Evolutionary conservation across 129 eudicot genomes (phyloP), one percentile per base, ranked within the genome.

Genomic region (Sambucus nigra): DNA sequence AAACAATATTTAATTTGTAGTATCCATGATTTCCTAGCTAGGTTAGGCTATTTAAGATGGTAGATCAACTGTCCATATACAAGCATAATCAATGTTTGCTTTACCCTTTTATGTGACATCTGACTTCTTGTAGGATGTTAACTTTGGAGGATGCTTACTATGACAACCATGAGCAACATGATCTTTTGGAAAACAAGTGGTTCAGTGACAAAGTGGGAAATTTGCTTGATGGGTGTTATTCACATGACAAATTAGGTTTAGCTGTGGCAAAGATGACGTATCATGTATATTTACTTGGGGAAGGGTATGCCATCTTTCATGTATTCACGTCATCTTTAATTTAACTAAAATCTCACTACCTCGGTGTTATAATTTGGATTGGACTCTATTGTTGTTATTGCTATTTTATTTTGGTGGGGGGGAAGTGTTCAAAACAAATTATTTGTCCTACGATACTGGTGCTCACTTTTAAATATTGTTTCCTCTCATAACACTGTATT

Each of bases 181-280:
- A 65, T 21, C 63, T 64, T 60, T 65, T 57, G 18, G 68, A 63
- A 21, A 81, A 69, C 40, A 69, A 71, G 31, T 59, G 71, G 56
- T 46, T 49, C 45, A 51, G 50, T 60, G 68, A 66, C 33, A 49
- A 53, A 47, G 59, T 58, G 62, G 67, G 68, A 51, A 28, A 58
- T 73, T 39, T 58, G 42, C 66, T 18, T 65, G 78, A 73, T 40
- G 76, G 68, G 17, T 61, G 61, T 46, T 63, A 35, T 56, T 61
- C 81, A 15, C 68, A 73, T 53, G 82, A 80, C 78, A 72, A 70
- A 71, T 63, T 92, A 64, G 80, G 78, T 47, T 68, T 86, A 76
- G 94, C 80, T 40, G 66, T 92, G 60, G 94, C 84, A 59, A 86
- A 77, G 71, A 86, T 92, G 95, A 80, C 87, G n/a, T 77, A 74